Conservation (phyloP, 108 stramenopile species). For the Schizochytrium sp. region DNA sequence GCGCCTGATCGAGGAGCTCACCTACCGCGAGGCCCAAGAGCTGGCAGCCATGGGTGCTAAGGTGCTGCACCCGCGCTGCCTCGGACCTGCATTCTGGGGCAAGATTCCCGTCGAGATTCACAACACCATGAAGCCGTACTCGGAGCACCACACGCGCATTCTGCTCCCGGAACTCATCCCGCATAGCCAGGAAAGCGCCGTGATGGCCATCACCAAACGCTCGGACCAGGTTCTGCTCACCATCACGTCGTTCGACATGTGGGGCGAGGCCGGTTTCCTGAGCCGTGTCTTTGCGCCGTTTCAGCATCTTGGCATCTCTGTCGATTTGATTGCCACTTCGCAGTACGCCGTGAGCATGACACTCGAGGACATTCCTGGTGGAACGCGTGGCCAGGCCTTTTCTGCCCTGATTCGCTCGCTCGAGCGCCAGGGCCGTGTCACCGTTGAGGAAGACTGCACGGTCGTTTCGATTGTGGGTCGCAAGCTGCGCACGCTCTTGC, state of each 20-base stretch:
- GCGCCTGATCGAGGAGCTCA: conserved; percentile 68
- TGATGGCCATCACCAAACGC: conserved; percentile 95
- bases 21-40: conserved; percentile 89
- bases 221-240: conserved; percentile 74
- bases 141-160: conserved; percentile 12
- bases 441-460: neutral
- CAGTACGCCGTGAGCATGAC: conserved; percentile 95
- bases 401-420: neutral
- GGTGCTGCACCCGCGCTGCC: conserved; percentile 68
- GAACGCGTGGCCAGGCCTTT: neutral
- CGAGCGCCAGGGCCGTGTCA: neutral
- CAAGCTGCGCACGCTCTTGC: neutral
- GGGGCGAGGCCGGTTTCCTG: conserved; percentile 90
- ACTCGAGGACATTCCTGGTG: conserved; percentile 52
- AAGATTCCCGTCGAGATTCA: conserved; percentile 14
- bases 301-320: conserved; percentile 86
- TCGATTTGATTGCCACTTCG: conserved; percentile 93
- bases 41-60: conserved; percentile 96
- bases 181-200: conserved; percentile 15
- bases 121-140: conserved; percentile 3
- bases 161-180: neutral
- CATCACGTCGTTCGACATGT: conserved; percentile 75
- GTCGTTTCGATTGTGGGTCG: conserved; percentile 15
- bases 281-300: conserved; percentile 78
- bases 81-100: neutral